Conservation (phyloP, 352 stramenopile genomes). For the Pythium periplocum region DNA sequence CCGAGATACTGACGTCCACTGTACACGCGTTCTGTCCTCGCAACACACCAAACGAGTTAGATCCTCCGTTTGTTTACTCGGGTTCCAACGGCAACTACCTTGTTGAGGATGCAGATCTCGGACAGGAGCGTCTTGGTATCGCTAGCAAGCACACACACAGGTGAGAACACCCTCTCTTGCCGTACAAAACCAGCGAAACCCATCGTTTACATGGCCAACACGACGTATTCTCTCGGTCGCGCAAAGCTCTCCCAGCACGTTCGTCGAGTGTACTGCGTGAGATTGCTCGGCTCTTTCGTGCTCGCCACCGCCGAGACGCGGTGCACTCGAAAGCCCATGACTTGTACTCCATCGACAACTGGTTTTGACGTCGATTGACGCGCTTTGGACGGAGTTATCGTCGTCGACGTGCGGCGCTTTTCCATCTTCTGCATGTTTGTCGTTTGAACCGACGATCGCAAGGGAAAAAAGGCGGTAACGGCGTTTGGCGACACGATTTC, state of each 20-base stretch:
- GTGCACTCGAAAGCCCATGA: constrained; percentile 33
- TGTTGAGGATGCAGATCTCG: constrained; percentile 71
- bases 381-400: neutral
- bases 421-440: too few relatives aligned
- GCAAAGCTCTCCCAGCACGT: constrained; percentile 66
- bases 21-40: constrained; percentile 46
- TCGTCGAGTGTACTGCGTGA: constrained; percentile 46
- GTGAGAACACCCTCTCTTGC: neutral
- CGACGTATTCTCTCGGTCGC: constrained; percentile 45
- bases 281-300: constrained; percentile 24
- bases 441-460: too few relatives aligned
- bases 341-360: neutral
- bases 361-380: neutral
- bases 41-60: too few relatives aligned
- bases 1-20: constrained; percentile 55
- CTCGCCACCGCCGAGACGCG: constrained; percentile 29
- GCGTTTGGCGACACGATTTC: constrained; percentile 10
- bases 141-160: constrained; percentile 12
- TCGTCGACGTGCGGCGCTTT: neutral
- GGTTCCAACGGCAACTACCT: constrained; percentile 20
- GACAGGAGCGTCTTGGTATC: constrained; percentile 60
- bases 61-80: too few relatives aligned
- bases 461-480: constrained; percentile 8
- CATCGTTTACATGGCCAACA: constrained; percentile 30
- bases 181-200: neutral